phyloP scores from a whole-genome alignment of 2,329 filamentous ascomycete species.

The Ceratocystis huliohia region DNA sequence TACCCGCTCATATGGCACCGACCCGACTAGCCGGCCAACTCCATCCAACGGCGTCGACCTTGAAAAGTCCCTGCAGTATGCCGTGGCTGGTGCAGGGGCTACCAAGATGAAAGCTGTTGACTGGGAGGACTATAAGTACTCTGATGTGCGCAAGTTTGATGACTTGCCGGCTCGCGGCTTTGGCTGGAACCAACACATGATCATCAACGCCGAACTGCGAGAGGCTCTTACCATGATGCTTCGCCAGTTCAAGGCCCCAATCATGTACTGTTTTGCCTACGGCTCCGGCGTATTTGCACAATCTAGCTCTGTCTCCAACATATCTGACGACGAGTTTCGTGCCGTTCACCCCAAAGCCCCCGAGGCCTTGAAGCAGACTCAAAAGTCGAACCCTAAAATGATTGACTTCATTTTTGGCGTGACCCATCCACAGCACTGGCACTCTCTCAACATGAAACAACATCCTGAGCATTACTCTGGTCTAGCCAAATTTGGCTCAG shows the following conservation, averaged over 20 bases:
- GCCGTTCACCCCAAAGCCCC: slow-evolving; percentile 74
- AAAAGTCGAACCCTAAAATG: slow-evolving; percentile 84
- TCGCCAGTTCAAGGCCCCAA: slow-evolving; percentile 83
- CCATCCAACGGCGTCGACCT: neutral
- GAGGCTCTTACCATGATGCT: slow-evolving; percentile 75
- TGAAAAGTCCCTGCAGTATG: slow-evolving; percentile 13
- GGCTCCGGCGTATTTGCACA: slow-evolving; percentile 95
- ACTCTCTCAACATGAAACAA: slow-evolving; percentile 78
- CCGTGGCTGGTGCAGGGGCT: slow-evolving; percentile 6
- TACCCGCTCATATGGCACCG: slow-evolving; percentile 1
- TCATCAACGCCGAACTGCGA: slow-evolving; percentile 92
- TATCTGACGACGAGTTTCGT: slow-evolving; percentile 44
- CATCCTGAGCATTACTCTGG: slow-evolving; percentile 88
- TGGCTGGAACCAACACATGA: slow-evolving; percentile 90
- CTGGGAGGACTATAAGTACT: slow-evolving; percentile 35
- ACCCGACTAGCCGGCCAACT: neutral
- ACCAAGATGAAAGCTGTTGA: slow-evolving; percentile 24
- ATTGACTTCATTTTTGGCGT: slow-evolving; percentile 98
- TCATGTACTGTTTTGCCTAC: slow-evolving; percentile 94
- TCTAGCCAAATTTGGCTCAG: slow-evolving; percentile 71
- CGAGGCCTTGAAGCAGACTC: slow-evolving; percentile 66
- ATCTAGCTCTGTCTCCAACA: slow-evolving; percentile 37
- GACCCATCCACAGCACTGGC: slow-evolving; percentile 90
- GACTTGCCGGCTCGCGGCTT: slow-evolving; percentile 46
- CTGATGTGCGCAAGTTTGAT: slow-evolving; percentile 33